Conservation (phyloP, 768 basidiomycete genomes). For the Phanerochaete carnosa region DNA sequence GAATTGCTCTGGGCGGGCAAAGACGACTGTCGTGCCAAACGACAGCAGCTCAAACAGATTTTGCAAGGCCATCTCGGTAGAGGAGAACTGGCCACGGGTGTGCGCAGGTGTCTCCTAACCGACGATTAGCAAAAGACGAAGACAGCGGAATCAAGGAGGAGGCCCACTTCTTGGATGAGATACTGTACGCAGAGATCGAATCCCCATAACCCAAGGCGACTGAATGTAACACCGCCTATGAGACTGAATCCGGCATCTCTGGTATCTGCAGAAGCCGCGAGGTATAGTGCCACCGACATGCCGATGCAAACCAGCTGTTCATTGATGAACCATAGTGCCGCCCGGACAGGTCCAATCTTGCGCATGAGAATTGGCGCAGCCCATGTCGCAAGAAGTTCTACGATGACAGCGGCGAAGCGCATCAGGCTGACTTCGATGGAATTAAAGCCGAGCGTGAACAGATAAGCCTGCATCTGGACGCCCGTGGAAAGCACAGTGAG, state of each 20-base stretch:
- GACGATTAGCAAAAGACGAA: conserved; percentile 5
- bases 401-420: conserved; percentile 21
- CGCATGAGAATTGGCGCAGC: conserved; percentile 22
- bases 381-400: conserved; percentile 29
- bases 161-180: conserved; percentile 27
- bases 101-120: background rate
- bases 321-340: conserved; percentile 29
- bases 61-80: conserved; percentile 26
- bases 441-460: conserved; percentile 23
- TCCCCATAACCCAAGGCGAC: conserved; percentile 29
- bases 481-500: conserved; percentile 29
- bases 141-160: background rate
- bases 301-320: conserved; percentile 25
- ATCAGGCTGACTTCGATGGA: conserved; percentile 21
- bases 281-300: conserved; percentile 11
- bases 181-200: conserved; percentile 28
- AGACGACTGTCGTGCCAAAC: conserved; percentile 23
- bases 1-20: conserved; percentile 15
- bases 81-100: conserved; percentile 24
- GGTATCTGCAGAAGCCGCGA: conserved; percentile 15
- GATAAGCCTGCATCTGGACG: conserved; percentile 29
- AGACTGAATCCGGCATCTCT: conserved; percentile 17
- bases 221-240: conserved; percentile 22
- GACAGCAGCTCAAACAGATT: conserved; percentile 26
- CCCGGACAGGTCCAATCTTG: conserved; percentile 23